A percentile compares a stretch with the other conserved stretches of the same genome.
Evolutionary conservation across 495 filamentous ascomycete species (phyloP).

Genomic region (Trypethelium eluteriae): DNA sequence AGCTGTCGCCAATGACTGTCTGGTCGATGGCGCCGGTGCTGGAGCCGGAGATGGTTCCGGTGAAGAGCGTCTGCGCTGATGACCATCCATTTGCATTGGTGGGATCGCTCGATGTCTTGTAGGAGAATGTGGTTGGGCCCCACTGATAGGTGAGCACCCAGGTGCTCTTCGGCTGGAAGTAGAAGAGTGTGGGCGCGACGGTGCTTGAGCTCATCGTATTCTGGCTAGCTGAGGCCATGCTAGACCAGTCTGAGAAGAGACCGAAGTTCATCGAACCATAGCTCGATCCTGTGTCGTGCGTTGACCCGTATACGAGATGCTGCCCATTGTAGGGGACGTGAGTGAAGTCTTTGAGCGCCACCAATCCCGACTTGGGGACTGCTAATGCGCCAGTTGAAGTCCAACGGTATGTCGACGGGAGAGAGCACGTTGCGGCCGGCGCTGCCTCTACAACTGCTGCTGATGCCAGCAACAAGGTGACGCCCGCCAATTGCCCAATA

Average conservation of each 20-base stretch:
- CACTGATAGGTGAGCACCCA: slow-evolving; percentile 59
- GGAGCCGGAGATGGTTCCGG: slow-evolving; percentile 45
- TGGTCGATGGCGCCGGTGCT: slow-evolving; percentile 51
- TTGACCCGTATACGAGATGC: slow-evolving; percentile 49
- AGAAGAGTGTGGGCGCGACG: slow-evolving; percentile 57
- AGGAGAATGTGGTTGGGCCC: slow-evolving; percentile 51
- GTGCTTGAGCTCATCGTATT: slow-evolving; percentile 41
- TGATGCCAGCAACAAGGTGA: background rate
- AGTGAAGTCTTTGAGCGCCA: slow-evolving; percentile 54
- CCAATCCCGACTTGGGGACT: slow-evolving; percentile 45
- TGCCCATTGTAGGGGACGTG: slow-evolving; percentile 45
- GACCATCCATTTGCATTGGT: slow-evolving; percentile 52
- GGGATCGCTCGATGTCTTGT: slow-evolving; percentile 51
- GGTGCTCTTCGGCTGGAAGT: slow-evolving; percentile 51
- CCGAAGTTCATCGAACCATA: slow-evolving; percentile 54
- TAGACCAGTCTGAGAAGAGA: slow-evolving; percentile 48
- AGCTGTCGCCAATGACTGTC: slow-evolving; percentile 51
- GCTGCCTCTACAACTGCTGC: background rate
- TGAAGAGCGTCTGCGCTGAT: slow-evolving; percentile 46
- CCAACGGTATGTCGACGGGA: slow-evolving; percentile 52
- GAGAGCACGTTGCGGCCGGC: slow-evolving; percentile 35
- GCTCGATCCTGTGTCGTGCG: slow-evolving; percentile 33
- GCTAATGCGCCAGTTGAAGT: slow-evolving; percentile 44
- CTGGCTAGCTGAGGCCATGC: slow-evolving; percentile 48
- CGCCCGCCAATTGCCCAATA: background rate